Evolutionary conservation across 2,329 filamentous ascomycete genomes (phyloP).

Genomic region (Aspergillus japonicus): DNA sequence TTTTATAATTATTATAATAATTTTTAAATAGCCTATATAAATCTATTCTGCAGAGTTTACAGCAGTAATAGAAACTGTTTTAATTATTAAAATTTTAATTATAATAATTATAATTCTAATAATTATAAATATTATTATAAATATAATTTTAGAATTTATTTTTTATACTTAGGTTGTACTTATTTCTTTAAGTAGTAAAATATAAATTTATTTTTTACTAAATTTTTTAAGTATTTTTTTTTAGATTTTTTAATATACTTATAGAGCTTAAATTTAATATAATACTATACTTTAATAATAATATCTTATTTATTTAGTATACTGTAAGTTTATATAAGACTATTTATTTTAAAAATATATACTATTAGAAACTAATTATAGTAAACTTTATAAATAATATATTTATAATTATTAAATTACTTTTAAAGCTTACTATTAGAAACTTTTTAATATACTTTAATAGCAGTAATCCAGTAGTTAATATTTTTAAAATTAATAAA

Average conservation of each 20-base stretch:
- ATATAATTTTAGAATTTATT: neutral
- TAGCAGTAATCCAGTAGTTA: neutral
- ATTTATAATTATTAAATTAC: neutral
- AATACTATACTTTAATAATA: neutral
- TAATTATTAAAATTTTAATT: no score
- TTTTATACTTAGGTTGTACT: neutral
- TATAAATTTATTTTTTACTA: neutral
- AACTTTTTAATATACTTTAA: neutral
- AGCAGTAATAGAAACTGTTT: no score
- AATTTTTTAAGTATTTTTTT: neutral
- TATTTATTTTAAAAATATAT: neutral
- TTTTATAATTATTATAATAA: no score
- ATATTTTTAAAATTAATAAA: neutral
- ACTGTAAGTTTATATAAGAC: neutral
- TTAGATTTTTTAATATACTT: neutral
- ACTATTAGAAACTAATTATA: neutral
- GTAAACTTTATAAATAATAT: neutral
- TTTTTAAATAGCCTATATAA: no score
- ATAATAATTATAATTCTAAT: neutral
- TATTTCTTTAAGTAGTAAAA: neutral
- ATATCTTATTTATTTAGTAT: neutral
- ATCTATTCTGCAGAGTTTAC: no score
- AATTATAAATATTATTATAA: neutral
- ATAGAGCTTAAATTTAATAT: neutral
- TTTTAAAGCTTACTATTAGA: neutral